Conservation (phyloP, 2,329 filamentous ascomycete species). For the Penicillium thymicola region DNA sequence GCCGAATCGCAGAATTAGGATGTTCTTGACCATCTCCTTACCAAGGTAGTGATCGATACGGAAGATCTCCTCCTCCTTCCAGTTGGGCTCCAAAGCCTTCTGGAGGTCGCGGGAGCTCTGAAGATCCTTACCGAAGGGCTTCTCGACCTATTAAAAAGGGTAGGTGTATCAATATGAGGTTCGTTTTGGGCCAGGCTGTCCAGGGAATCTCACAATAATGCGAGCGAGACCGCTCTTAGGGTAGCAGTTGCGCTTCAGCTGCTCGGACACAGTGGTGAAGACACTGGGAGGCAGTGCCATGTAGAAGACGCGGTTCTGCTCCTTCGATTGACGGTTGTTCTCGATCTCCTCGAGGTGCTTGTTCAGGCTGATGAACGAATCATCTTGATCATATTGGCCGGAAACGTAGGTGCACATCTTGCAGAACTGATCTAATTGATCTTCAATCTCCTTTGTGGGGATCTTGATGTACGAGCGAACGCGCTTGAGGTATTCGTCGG, state of each 20-base stretch:
- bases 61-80: slow-evolving; percentile 98
- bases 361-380: slow-evolving; percentile 82
- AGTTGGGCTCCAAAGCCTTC: slow-evolving; percentile 91
- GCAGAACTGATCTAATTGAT: slow-evolving; percentile 89
- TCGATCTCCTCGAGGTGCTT: slow-evolving; percentile 84
- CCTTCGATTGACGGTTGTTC: slow-evolving; percentile 63
- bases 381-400: slow-evolving; percentile 97
- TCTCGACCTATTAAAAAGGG: slow-evolving; percentile 70
- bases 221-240: slow-evolving; percentile 84
- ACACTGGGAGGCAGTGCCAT: slow-evolving; percentile 98
- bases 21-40: slow-evolving; percentile 99
- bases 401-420: slow-evolving; percentile 86
- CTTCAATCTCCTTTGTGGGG: slow-evolving; percentile 93
- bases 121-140: slow-evolving; percentile 97
- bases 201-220: slow-evolving; percentile 69
- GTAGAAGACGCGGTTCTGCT: slow-evolving; percentile 95
- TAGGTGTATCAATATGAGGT: slow-evolving; percentile 19
- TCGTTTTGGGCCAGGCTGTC: background rate
- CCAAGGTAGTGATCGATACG: slow-evolving; percentile 99
- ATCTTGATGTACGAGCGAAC: slow-evolving; percentile 99
- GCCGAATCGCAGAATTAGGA: slow-evolving; percentile 93
- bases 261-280: slow-evolving; percentile 96
- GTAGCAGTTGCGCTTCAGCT: slow-evolving; percentile 96
- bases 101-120: slow-evolving; percentile 91
- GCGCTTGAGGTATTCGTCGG: slow-evolving; percentile 87